Conservation (phyloP, 108 stramenopile species). For the Cylindrotheca closterium region DNA sequence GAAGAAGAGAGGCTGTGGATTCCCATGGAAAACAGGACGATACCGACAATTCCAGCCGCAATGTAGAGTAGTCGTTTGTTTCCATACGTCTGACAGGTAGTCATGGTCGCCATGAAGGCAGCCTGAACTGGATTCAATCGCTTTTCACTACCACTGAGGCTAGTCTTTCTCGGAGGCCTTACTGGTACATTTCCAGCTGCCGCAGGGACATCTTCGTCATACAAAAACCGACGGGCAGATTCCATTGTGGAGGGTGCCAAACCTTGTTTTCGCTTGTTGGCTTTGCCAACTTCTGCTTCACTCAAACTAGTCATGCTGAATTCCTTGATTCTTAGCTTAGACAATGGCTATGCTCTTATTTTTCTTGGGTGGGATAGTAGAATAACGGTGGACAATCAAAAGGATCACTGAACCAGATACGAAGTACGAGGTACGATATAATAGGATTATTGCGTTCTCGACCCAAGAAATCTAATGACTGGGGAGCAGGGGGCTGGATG, state of each 20-base stretch:
- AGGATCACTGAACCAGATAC: too few species aligned
- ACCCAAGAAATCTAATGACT: too few species aligned
- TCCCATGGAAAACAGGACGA: slow-evolving; percentile 10
- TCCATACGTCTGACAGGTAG: slow-evolving; percentile 2
- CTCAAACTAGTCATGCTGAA: neutral
- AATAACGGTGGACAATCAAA: too few species aligned
- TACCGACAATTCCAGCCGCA: neutral
- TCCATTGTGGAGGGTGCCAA: slow-evolving; percentile 13
- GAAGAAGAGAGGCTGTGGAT: neutral
- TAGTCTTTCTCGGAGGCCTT: neutral
- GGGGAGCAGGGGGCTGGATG: neutral
- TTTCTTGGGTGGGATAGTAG: too few species aligned
- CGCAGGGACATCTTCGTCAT: slow-evolving; percentile 41
- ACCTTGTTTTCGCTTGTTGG: neutral
- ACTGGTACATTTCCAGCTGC: neutral
- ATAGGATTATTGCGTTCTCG: too few species aligned
- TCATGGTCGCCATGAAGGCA: slow-evolving; percentile 16
- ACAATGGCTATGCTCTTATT: neutral
- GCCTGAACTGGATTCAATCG: slow-evolving; percentile 15
- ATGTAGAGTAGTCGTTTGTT: slow-evolving; percentile 7
- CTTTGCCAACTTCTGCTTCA: neutral
- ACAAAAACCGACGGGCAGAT: slow-evolving; percentile 37
- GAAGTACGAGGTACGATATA: too few species aligned
- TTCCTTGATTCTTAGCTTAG: neutral
- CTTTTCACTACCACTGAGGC: slow-evolving; percentile 6